Conservation (phyloP, 805 yeast genomes). For the Myxozyma neglecta region DNA sequence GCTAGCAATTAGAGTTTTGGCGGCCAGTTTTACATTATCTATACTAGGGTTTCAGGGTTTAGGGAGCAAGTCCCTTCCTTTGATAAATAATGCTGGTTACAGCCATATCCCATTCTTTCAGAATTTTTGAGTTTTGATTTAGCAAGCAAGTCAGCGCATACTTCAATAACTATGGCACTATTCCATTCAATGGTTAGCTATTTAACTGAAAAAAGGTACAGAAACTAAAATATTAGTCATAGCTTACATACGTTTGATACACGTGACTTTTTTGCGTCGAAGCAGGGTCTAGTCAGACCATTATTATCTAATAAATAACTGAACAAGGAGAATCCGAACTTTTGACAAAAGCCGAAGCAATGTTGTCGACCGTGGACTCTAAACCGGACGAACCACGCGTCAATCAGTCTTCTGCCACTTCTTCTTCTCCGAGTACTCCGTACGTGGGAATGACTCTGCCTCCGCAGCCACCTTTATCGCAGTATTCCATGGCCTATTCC, state of each 20-base stretch:
- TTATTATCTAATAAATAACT: neutral
- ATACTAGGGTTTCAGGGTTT: no score
- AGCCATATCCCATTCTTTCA: no score
- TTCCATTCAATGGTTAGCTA: no score
- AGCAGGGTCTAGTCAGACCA: neutral
- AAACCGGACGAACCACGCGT: neutral
- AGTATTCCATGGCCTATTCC: neutral
- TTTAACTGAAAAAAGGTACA: no score
- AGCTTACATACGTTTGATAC: neutral
- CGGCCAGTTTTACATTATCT: no score
- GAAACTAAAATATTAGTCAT: no score
- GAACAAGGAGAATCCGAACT: neutral
- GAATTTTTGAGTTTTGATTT: no score
- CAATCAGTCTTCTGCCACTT: neutral
- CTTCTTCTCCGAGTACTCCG: neutral
- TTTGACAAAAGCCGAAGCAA: neutral
- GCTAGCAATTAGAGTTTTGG: neutral
- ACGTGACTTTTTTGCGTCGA: neutral
- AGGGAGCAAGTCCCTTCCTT: no score
- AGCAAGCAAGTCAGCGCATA: neutral
- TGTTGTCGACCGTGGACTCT: neutral
- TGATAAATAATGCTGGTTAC: no score
- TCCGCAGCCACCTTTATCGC: neutral
- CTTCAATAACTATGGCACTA: neutral
- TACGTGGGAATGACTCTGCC: neutral